phyloP scores from a whole-genome alignment of 768 basidiomycete genomes.

The Kwoniella europaea region DNA sequence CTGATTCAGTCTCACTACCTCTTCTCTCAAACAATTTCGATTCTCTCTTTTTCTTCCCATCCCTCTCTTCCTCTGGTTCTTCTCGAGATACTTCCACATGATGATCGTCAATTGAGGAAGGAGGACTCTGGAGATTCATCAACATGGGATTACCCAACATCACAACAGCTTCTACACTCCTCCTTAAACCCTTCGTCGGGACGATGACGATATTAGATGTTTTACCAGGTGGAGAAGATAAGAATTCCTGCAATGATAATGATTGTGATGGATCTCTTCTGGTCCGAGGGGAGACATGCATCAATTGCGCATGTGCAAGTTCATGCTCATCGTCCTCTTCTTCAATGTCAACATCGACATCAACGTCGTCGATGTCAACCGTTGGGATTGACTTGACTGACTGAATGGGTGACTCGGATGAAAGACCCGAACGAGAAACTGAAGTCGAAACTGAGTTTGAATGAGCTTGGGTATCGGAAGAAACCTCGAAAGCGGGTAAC shows the following conservation, averaged over 20 bases:
- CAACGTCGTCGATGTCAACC: conserved; percentile 3
- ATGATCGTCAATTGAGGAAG: not conserved
- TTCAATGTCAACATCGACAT: conserved; percentile 15
- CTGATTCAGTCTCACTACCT: conserved; percentile 19
- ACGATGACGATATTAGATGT: conserved; percentile 21
- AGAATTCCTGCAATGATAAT: conserved; percentile 33
- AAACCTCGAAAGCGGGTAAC: conserved; percentile 15
- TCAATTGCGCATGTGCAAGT: conserved; percentile 36
- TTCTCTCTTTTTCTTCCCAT: not conserved
- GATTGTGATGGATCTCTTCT: conserved; percentile 28
- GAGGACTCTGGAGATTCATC: conserved; percentile 1
- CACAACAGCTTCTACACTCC: conserved; percentile 24
- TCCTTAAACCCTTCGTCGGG: conserved; percentile 6
- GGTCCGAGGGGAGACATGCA: conserved; percentile 40
- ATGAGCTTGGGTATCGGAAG: not conserved
- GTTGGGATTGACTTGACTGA: conserved; percentile 8
- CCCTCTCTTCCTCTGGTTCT: not conserved
- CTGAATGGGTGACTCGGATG: no score
- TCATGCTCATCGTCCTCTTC: conserved; percentile 25
- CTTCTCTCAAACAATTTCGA: conserved; percentile 14
- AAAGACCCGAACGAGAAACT: no score
- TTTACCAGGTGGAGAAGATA: conserved; percentile 26
- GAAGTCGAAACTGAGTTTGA: not conserved
- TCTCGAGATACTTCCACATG: no score
- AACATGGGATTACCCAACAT: conserved; percentile 15